Percentiles rank a stretch among this genome's conserved stretches.
These are phyloP conservation scores for Penicillium angulare DNA, from an alignment of 495 filamentous ascomycete species.

Conservation along the genomic window DNA sequence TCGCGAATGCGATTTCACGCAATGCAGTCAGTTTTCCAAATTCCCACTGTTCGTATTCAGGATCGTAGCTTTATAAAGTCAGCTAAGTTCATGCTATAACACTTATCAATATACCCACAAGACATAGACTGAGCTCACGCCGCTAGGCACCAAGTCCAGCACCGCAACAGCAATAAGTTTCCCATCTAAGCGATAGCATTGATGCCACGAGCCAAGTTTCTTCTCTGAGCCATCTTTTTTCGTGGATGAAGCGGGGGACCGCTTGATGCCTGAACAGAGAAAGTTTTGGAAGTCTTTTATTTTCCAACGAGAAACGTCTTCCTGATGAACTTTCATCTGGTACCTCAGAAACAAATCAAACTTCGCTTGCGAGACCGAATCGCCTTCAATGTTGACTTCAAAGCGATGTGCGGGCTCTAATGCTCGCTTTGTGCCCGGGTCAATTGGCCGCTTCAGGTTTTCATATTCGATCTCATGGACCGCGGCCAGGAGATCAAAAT, in stretches of 20 bases:
- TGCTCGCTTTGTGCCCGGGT: constrained; percentile 51
- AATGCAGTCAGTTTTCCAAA: constrained; percentile 89
- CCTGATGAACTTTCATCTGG: constrained; percentile 76
- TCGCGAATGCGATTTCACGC: constrained; percentile 75
- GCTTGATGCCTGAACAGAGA: constrained; percentile 78
- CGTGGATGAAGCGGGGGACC: constrained; percentile 32
- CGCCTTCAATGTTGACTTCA: constrained; percentile 73
- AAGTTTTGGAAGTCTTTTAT: constrained; percentile 74
- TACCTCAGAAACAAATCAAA: constrained; percentile 79
- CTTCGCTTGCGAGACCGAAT: constrained; percentile 85
- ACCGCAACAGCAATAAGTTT: constrained; percentile 85
- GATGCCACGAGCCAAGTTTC: constrained; percentile 85
- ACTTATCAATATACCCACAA: constrained; percentile 53
- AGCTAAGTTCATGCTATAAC: constrained; percentile 2
- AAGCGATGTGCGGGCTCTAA: constrained; percentile 77
- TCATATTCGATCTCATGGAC: constrained; percentile 71
- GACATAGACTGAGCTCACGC: constrained; percentile 93
- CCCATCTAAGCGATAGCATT: constrained; percentile 91
- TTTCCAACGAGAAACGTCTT: constrained; percentile 65
- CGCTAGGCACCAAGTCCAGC: constrained; percentile 80
- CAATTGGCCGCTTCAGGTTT: constrained; percentile 52
- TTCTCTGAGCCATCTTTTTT: constrained; percentile 50
- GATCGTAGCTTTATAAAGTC: constrained; percentile 59
- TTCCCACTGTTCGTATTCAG: constrained; percentile 72
- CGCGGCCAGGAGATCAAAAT: constrained; percentile 69